phyloP scores from a whole-genome alignment of 176 grass and related monocot species.

The Elymus sibiricus region DNA sequence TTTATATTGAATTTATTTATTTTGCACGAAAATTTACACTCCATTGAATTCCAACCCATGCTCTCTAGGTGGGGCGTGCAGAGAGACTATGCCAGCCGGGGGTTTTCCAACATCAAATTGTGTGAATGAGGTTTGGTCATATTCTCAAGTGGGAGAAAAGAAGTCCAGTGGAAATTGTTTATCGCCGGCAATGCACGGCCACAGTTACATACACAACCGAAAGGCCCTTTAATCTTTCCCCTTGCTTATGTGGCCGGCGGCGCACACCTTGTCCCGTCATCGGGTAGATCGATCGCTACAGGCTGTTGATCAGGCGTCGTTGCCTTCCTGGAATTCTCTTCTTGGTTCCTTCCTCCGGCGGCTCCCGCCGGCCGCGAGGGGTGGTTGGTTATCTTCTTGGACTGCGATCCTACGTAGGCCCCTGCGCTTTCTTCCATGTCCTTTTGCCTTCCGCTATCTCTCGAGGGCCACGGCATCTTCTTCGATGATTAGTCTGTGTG shows the following conservation, averaged over 20 bases:
- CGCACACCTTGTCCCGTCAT: conserved; percentile 30
- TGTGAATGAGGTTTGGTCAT: not conserved
- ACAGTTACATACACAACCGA: conserved; percentile 9
- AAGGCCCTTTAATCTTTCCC: conserved; percentile 33
- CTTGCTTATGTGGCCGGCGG: conserved; percentile 37
- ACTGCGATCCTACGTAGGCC: not conserved
- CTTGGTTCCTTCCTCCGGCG: not conserved
- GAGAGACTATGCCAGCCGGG: too few species aligned
- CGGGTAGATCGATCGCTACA: conserved; percentile 30
- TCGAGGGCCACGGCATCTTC: not conserved
- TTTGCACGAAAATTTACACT: too few species aligned
- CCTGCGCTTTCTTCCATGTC: conserved; percentile 5
- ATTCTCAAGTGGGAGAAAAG: not conserved
- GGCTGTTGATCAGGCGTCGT: not conserved
- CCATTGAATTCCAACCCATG: too few species aligned
- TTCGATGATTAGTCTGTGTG: not conserved
- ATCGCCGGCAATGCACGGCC: not conserved
- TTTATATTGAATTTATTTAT: too few species aligned
- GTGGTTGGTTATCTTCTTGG: conserved; percentile 16
- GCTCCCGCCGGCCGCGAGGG: not conserved
- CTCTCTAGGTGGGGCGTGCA: too few species aligned
- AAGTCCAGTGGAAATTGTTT: not conserved
- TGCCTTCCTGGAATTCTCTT: conserved; percentile 25
- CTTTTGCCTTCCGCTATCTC: not conserved
- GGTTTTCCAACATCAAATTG: not conserved